Evolutionary conservation across 208 protist genomes (phyloP).

Genomic region (Trichomonas tenax): DNA sequence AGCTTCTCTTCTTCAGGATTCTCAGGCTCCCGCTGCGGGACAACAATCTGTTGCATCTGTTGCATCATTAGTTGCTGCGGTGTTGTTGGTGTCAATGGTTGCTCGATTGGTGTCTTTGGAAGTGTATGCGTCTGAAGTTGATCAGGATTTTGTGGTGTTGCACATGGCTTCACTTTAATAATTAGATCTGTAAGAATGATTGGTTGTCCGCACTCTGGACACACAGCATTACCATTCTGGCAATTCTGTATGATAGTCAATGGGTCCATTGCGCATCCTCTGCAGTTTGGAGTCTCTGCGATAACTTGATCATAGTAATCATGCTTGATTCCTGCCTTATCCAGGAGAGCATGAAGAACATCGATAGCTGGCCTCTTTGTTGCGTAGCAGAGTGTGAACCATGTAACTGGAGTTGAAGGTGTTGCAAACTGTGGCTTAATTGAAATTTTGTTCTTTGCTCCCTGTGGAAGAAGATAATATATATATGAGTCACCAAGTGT

Average conservation of each 20-base stretch:
- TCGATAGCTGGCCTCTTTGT: neutral
- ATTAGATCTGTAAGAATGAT: neutral
- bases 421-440: neutral
- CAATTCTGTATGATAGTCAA: neutral
- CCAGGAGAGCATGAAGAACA: neutral
- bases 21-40: neutral
- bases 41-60: neutral
- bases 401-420: neutral
- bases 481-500: neutral
- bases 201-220: neutral
- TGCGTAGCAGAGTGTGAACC: neutral
- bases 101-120: neutral
- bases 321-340: neutral
- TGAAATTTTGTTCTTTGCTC: neutral
- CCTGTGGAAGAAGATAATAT: neutral
- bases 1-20: neutral
- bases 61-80: neutral
- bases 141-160: neutral
- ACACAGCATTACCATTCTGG: neutral
- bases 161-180: neutral
- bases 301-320: neutral
- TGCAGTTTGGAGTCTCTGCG: neutral
- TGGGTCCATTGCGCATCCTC: neutral
- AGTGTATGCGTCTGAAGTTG: neutral
- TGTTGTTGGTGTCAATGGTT: neutral